Conservation (phyloP, 352 stramenopile species). For the Pythium aquatile region DNA sequence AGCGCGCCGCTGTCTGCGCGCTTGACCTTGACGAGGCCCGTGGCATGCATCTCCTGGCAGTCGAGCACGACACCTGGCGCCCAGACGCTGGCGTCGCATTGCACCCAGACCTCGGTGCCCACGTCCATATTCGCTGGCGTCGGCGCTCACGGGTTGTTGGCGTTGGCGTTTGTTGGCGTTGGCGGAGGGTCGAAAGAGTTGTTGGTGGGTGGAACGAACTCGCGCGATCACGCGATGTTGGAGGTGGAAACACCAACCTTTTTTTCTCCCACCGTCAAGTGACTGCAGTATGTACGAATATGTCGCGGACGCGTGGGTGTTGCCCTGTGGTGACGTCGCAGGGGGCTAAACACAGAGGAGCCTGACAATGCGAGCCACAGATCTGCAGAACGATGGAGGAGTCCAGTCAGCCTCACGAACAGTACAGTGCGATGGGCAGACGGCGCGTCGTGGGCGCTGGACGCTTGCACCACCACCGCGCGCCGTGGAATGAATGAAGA, state of each 20-base stretch:
- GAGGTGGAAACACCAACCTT: neutral
- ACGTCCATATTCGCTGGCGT: conserved; percentile 64
- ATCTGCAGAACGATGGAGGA: neutral
- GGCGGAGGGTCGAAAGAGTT: neutral
- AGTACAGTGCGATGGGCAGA: conserved; percentile 1
- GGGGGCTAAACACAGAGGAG: neutral
- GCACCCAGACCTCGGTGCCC: conserved; percentile 81
- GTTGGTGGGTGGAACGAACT: neutral
- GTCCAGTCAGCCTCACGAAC: conserved; percentile 2
- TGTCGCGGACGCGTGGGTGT: neutral
- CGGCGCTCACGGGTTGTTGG: neutral
- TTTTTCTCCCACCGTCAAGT: neutral
- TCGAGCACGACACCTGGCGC: conserved; percentile 63
- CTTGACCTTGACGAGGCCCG: conserved; percentile 47
- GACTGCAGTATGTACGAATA: neutral
- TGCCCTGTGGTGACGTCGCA: conserved; percentile 1
- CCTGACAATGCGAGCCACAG: neutral
- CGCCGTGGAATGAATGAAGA: neutral
- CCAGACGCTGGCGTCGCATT: conserved; percentile 66
- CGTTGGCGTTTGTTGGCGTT: neutral
- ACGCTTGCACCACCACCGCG: neutral
- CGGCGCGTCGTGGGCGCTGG: neutral
- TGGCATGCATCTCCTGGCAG: conserved; percentile 42
- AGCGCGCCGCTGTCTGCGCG: conserved; percentile 41
- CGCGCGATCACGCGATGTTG: conserved; percentile 2